Base-by-base conservation (phyloP, 805 yeast species). In the Saccharomycopsis synnaedendra region DNA sequence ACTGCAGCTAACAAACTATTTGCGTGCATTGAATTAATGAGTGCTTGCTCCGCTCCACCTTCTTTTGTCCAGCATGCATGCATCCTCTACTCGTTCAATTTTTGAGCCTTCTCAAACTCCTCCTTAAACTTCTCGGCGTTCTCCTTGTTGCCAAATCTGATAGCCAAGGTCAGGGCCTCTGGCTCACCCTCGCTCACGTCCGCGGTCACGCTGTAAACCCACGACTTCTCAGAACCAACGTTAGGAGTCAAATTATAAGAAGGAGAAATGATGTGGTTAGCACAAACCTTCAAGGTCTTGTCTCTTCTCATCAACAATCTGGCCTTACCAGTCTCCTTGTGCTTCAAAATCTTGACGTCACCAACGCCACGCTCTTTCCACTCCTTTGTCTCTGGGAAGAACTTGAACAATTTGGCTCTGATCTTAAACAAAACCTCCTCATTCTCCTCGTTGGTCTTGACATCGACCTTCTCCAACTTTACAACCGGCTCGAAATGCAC, bases 331-430 rank as follows among this genome's bases (percentile, higher is more conserved):
- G 86, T 71, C 53, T 70, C 69, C 67, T 87, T 88, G 72, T 90
- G 96, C 72, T 90, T 75, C 64, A 93, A 78, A 68, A 93, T 86
- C 70, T 93, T 87, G 59, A 88, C 96, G 63, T 93, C 98, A 62
- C 98, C 98, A 35, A 96, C 87, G 60, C 98, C 98, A 74, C 98
- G 85, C 75, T 93, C 98, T 68, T 93, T 93, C 98, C 98, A 93
- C 70, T 93, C 97, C 62, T 82, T 82, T 46, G 80, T 60, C 52
- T 87, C 95, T 40, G 80, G 75, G 60, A 81, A 81, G 72, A 84
- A 90, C 69, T 87, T 84, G 75, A 90, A 93, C 63, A 93, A 74
- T 70, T 93, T 93, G 57, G 98, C 97, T 64, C 98, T 78, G 57
- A 85, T 86, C 69, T 93, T 93, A 70, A 69, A 81, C 54, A 82